These are phyloP conservation scores for Penicillium sp. DNA, from an alignment of 2,329 filamentous ascomycete species.

Conservation along the genomic window DNA sequence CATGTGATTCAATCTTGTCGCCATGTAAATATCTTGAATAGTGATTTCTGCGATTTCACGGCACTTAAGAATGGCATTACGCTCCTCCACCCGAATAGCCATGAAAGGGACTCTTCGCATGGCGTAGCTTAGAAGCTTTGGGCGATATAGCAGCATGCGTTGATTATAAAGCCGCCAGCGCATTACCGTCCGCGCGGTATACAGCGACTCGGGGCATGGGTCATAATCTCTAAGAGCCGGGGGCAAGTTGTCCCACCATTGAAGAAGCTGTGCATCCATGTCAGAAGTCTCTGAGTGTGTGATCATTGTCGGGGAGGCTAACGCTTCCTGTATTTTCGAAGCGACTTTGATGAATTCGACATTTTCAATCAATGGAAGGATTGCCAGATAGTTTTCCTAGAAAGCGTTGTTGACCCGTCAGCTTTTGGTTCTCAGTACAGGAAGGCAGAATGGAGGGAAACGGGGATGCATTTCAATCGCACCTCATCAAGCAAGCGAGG, in stretches of 20 bases:
- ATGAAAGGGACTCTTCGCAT: constrained; percentile 54
- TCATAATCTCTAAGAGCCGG: constrained; percentile 65
- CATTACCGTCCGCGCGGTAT: constrained; percentile 71
- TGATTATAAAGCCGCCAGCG: constrained; percentile 81
- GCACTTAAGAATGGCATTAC: constrained; percentile 67
- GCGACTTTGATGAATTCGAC: constrained; percentile 79
- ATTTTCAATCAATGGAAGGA: constrained; percentile 72
- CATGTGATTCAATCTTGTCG: constrained; percentile 73
- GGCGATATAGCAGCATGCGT: constrained; percentile 73
- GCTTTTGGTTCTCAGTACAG: neutral
- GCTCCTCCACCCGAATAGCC: constrained; percentile 60
- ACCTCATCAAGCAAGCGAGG: constrained; percentile 54
- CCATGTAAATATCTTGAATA: constrained; percentile 70
- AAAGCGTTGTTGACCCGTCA: neutral
- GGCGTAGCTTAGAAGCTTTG: constrained; percentile 67
- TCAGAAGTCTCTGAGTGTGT: constrained; percentile 65
- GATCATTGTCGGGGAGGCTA: constrained; percentile 69
- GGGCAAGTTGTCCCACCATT: constrained; percentile 72
- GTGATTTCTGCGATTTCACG: constrained; percentile 68
- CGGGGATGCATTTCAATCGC: constrained; percentile 1
- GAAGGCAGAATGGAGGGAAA: neutral
- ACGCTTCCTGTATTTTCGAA: constrained; percentile 72
- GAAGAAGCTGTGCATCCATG: constrained; percentile 67
- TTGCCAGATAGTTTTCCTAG: constrained; percentile 61
- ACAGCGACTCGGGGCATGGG: constrained; percentile 69